These are phyloP conservation scores for Fusarium temperatum DNA, from an alignment of 2,329 filamentous ascomycete species.

Conservation along the genomic window DNA sequence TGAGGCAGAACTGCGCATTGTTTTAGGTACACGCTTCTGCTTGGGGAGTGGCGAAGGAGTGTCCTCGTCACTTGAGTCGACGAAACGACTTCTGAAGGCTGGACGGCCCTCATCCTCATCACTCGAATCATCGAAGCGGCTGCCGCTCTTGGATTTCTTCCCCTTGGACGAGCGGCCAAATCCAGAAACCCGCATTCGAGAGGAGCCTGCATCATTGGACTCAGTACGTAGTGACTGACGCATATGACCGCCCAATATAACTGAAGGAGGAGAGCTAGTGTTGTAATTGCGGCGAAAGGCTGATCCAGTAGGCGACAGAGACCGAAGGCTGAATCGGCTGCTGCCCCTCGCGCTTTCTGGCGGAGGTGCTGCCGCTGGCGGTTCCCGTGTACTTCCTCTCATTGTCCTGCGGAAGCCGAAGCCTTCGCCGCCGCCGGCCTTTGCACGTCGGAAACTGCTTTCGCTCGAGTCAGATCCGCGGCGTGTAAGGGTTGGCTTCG, in stretches of 20 bases:
- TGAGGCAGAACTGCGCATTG: conserved; percentile 43
- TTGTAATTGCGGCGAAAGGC: conserved; percentile 56
- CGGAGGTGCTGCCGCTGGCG: conserved; percentile 9
- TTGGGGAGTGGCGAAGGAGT: conserved; percentile 33
- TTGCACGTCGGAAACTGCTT: conserved; percentile 81
- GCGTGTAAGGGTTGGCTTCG: conserved; percentile 56
- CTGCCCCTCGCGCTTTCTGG: conserved; percentile 49
- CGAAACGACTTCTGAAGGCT: conserved; percentile 66
- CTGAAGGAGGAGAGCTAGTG: conserved; percentile 48
- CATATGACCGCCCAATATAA: conserved; percentile 52
- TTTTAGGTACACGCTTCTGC: conserved; percentile 48
- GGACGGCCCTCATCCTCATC: conserved; percentile 61
- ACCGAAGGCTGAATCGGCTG: conserved; percentile 76
- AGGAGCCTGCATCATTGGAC: conserved; percentile 48
- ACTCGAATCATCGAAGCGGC: conserved; percentile 77
- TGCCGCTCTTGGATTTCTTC: conserved; percentile 54
- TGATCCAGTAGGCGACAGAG: conserved; percentile 72
- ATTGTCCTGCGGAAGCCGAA: conserved; percentile 78
- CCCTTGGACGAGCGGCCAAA: conserved; percentile 53
- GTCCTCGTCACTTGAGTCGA: conserved; percentile 73
- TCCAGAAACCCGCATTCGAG: conserved; percentile 53
- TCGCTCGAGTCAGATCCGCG: conserved; percentile 73
- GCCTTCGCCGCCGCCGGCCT: conserved; percentile 56
- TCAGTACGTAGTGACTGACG: conserved; percentile 57
- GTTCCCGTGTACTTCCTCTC: conserved; percentile 56